Conservation (phyloP, 345 rosid species). For the Punica granatum region DNA sequence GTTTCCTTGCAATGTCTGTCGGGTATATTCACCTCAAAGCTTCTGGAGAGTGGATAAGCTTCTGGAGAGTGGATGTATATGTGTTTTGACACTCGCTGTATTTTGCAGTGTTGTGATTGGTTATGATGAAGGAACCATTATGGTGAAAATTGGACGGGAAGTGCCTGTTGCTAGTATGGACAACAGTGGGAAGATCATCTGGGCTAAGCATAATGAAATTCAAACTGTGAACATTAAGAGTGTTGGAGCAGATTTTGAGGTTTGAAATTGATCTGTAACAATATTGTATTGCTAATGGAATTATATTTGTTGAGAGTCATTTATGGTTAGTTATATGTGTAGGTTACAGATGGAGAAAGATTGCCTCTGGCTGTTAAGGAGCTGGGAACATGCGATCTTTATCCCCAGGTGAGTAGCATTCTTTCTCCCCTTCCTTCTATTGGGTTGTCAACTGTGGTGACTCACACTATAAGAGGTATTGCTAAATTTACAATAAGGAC, state of each 20-base stretch:
- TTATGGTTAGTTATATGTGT: slow-evolving; percentile 17
- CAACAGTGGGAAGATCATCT: slow-evolving; percentile 93
- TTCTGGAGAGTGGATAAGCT: no score
- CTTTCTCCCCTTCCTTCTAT: background rate
- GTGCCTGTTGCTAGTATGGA: slow-evolving; percentile 99
- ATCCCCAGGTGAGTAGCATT: slow-evolving; percentile 77
- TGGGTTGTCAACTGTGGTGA: no score
- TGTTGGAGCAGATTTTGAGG: slow-evolving; percentile 97
- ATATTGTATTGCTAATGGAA: background rate
- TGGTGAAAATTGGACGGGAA: slow-evolving; percentile 98
- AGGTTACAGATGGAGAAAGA: slow-evolving; percentile 98
- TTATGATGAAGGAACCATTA: slow-evolving; percentile 98
- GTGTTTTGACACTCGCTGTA: background rate
- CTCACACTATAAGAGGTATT: background rate
- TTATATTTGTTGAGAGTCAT: slow-evolving; percentile 11
- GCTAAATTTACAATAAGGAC: background rate
- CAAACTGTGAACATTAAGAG: slow-evolving; percentile 98
- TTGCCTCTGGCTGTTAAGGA: slow-evolving; percentile 97
- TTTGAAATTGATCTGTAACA: slow-evolving; percentile 12
- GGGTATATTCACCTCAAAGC: background rate
- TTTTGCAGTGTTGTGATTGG: slow-evolving; percentile 85
- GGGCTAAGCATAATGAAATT: slow-evolving; percentile 99
- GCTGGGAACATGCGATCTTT: slow-evolving; percentile 98
- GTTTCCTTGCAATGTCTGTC: background rate
- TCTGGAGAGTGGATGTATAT: background rate